A percentile compares a stretch with the other conserved stretches of the same genome.
Evolutionary conservation across 2,329 filamentous ascomycete species (phyloP).

Genomic region (Rhynchosporium agropyri): DNA sequence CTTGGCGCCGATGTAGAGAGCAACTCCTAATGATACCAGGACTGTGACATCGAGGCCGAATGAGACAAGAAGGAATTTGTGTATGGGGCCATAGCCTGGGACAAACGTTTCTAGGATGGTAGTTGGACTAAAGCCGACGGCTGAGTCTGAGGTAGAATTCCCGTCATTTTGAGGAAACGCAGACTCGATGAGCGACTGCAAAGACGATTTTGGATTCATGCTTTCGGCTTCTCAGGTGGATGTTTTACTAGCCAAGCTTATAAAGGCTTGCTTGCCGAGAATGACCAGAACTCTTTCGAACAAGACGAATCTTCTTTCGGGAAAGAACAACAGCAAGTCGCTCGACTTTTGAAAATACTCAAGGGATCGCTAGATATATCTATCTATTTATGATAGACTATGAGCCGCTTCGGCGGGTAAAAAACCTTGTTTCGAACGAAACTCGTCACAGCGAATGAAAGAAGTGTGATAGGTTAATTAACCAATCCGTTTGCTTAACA

Average conservation of each 20-base stretch:
- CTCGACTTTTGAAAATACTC: not conserved
- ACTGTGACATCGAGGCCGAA: constrained; percentile 41
- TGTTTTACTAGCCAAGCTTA: not conserved
- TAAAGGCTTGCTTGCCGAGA: not conserved
- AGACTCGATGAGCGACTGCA: constrained; percentile 27
- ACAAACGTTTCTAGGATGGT: constrained; percentile 41
- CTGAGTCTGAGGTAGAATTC: constrained; percentile 18
- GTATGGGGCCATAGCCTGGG: constrained; percentile 41
- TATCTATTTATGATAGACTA: not conserved
- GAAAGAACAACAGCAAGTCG: not conserved
- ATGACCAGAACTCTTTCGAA: not conserved
- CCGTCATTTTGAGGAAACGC: constrained; percentile 26
- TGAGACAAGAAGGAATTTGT: constrained; percentile 37
- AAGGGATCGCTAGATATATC: not conserved
- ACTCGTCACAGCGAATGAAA: not conserved
- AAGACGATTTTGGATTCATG: constrained; percentile 29
- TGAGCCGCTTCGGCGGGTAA: too few relatives aligned
- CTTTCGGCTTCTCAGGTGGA: constrained; percentile 16
- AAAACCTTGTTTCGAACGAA: too few relatives aligned
- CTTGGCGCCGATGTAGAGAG: constrained; percentile 48
- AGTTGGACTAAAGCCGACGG: constrained; percentile 29
- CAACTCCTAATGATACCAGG: constrained; percentile 36
- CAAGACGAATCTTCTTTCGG: not conserved
- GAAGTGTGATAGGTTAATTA: not conserved
- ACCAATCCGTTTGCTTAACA: constrained; percentile 2